Conservation (phyloP, 2,329 filamentous ascomycete genomes). For the Aspergillus brunneoviolaceus region DNA sequence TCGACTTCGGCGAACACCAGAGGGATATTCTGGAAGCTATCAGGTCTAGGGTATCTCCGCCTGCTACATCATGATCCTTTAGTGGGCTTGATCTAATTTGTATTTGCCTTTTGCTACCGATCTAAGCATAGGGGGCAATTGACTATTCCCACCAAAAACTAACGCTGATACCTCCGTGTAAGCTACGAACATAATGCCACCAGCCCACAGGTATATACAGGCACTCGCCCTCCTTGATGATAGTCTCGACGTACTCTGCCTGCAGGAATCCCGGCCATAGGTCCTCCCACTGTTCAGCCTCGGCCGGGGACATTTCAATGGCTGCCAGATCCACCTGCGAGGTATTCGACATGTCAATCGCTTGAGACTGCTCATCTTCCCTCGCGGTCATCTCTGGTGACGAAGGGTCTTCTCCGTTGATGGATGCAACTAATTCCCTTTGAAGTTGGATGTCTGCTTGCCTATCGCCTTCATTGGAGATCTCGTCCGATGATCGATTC, state of each 20-base stretch:
- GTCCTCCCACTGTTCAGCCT: slow-evolving; percentile 43
- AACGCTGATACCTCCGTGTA: slow-evolving; percentile 87
- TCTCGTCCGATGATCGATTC: slow-evolving; percentile 15
- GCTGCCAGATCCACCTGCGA: slow-evolving; percentile 74
- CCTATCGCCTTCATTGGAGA: background rate
- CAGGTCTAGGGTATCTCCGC: too few species aligned
- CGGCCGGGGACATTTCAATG: slow-evolving; percentile 55
- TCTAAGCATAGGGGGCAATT: background rate
- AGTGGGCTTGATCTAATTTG: too few species aligned
- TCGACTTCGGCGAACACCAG: too few species aligned
- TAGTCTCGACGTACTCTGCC: slow-evolving; percentile 68
- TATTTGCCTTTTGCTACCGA: too few species aligned
- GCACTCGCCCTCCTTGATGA: slow-evolving; percentile 78
- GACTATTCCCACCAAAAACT: slow-evolving; percentile 91
- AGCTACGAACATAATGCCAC: slow-evolving; percentile 94
- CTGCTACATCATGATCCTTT: too few species aligned
- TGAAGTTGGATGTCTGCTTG: slow-evolving; percentile 1
- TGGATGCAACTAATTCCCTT: background rate
- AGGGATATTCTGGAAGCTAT: too few species aligned
- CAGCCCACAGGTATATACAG: slow-evolving; percentile 90
- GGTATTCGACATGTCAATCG: slow-evolving; percentile 89
- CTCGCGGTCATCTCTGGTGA: background rate
- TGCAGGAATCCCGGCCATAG: slow-evolving; percentile 57
- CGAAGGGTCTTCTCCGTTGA: background rate
- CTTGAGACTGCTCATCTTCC: slow-evolving; percentile 14